Percentiles rank a stretch among this genome's conserved stretches.
phyloP scores from a whole-genome alignment of 2,329 filamentous ascomycete genomes.

The Mollisia scopiformis region DNA sequence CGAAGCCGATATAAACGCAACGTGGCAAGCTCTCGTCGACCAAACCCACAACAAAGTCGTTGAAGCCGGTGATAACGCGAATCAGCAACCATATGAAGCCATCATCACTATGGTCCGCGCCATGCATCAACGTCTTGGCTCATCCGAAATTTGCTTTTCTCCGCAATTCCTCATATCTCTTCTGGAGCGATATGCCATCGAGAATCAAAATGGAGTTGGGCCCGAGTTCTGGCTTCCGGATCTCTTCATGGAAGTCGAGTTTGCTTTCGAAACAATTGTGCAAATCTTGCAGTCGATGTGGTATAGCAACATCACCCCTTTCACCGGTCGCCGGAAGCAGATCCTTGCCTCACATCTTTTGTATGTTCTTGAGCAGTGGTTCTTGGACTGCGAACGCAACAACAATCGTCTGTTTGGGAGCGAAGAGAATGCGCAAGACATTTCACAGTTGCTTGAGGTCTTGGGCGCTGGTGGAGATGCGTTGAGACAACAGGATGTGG shows the following conservation, averaged over 20 bases:
- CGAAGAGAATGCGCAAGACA: slow-evolving; percentile 55
- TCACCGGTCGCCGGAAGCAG: slow-evolving; percentile 58
- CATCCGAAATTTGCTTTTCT: slow-evolving; percentile 69
- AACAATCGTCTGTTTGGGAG: slow-evolving; percentile 61
- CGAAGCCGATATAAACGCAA: slow-evolving; percentile 77
- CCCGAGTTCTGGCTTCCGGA: slow-evolving; percentile 51
- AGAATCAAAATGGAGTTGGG: slow-evolving; percentile 59
- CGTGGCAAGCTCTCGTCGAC: slow-evolving; percentile 83
- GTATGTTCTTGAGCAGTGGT: slow-evolving; percentile 65
- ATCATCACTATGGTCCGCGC: slow-evolving; percentile 66
- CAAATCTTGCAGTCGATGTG: slow-evolving; percentile 67
- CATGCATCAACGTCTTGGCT: slow-evolving; percentile 66
- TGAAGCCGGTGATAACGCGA: slow-evolving; percentile 35
- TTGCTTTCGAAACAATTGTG: slow-evolving; percentile 64
- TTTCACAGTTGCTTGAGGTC: slow-evolving; percentile 47
- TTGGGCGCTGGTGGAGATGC: slow-evolving; percentile 33
- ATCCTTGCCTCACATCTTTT: slow-evolving; percentile 64
- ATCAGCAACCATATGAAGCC: slow-evolving; percentile 68
- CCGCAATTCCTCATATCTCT: slow-evolving; percentile 62
- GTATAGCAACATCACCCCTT: slow-evolving; percentile 68
- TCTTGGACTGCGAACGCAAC: slow-evolving; percentile 54
- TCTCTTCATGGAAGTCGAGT: slow-evolving; percentile 64
- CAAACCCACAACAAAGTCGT: slow-evolving; percentile 60
- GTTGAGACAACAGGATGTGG: slow-evolving; percentile 35
- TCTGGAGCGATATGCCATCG: slow-evolving; percentile 64